Evolutionary conservation across 2,329 filamentous ascomycete species (phyloP), one percentile per base, ranked within the genome.

Genomic region (Elsinoe perseae): DNA sequence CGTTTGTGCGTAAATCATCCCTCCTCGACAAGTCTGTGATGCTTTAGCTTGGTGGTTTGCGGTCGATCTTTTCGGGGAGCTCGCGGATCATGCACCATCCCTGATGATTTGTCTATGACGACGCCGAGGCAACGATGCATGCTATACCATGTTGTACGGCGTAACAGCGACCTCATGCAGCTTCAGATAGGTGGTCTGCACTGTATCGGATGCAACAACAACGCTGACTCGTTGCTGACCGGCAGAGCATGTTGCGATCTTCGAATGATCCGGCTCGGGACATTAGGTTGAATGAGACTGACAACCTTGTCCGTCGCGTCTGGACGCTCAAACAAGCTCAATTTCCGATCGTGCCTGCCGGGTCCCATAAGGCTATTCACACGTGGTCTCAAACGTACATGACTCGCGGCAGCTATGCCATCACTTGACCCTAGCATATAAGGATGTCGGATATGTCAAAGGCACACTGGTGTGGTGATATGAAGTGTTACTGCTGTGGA

Each of bases 31-130:
- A 28, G 27, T n/a, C 3, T 16, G 12, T 16, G 23, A 28, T 25
- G 21, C 14, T 20, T 48, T 25, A 20, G 16, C 40, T 20, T 18
- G 10, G 12, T 43, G 23, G n/a, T 32, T 20, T 32, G n/a, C 25
- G 30, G 25, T 20, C 16, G 20, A 28, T 52, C 23, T 25, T 16
- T 6, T 28, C 30, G 48, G 48, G 48, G 48, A 52, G 25, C 48
- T 21, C 12, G 4, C 48, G 48, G 48, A 38, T 32, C 48, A 34
- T 52, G 48, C 48, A 52, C 10, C 20, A 38, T 52, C 48, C 44
- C 44, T 23, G 40, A 10, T 25, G 5, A 21, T 44, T 18, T 21
- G 25, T 44, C 3, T 12, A 23, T n/a, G 40, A 44, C 40, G 23
- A 25, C 40, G 16, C 40, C 23, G 9, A 20, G 40, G 21, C n/a